phyloP scores from a whole-genome alignment of 2,329 filamentous ascomycete species.

The Diaporthe sp. region DNA sequence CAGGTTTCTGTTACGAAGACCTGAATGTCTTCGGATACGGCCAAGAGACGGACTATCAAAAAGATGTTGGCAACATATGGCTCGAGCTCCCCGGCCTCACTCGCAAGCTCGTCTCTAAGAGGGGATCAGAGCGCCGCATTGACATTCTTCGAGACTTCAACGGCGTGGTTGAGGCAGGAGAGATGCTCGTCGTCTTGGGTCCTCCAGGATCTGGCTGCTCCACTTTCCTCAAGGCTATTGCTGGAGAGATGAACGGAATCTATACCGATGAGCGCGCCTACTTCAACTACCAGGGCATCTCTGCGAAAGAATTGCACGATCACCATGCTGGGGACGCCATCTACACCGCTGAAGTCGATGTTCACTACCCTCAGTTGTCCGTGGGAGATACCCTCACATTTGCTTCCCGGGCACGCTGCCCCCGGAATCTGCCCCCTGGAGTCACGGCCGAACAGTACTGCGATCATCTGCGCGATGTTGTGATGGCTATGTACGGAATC shows the following conservation, averaged over 20 bases:
- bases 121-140: slow-evolving; percentile 51
- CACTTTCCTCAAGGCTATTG: slow-evolving; percentile 86
- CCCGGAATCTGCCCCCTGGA: slow-evolving; percentile 70
- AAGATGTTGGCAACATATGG: slow-evolving; percentile 53
- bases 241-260: slow-evolving; percentile 86
- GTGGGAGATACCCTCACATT: slow-evolving; percentile 86
- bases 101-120: slow-evolving; percentile 9
- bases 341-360: slow-evolving; percentile 87
- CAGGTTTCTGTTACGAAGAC: slow-evolving; percentile 57
- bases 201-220: slow-evolving; percentile 83
- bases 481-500: slow-evolving; percentile 83
- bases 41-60: slow-evolving; percentile 62
- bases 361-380: slow-evolving; percentile 81
- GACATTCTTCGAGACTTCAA: slow-evolving; percentile 78
- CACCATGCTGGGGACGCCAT: slow-evolving; percentile 87
- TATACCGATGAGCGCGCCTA: slow-evolving; percentile 77
- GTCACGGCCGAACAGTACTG: slow-evolving; percentile 67
- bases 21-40: slow-evolving; percentile 62
- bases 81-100: slow-evolving; percentile 43
- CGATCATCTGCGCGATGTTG: slow-evolving; percentile 75
- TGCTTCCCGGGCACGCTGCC: slow-evolving; percentile 77
- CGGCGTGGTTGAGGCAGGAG: slow-evolving; percentile 76
- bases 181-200: slow-evolving; percentile 83
- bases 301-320: slow-evolving; percentile 80
- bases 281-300: slow-evolving; percentile 85